A percentile compares a stretch with the other conserved stretches of the same genome.
Evolutionary conservation across 306 rosid genomes (phyloP).

Genomic region (Macrotyloma uniflorum): DNA sequence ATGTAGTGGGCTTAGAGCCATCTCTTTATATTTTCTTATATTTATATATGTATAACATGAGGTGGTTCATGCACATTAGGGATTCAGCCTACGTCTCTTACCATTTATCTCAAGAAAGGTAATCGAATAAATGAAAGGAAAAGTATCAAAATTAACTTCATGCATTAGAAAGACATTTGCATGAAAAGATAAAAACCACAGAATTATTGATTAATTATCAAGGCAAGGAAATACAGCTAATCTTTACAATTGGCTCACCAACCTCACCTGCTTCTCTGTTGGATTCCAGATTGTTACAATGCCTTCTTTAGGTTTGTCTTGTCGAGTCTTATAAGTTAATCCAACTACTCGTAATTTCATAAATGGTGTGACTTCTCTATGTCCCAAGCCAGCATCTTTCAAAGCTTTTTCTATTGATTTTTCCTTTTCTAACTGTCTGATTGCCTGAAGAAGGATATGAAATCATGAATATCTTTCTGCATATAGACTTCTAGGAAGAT

Average conservation of each 20-base stretch:
- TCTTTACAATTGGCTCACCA: conserved; percentile 46
- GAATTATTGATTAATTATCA: conserved; percentile 8
- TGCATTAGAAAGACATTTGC: not conserved
- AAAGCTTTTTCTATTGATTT: conserved; percentile 75
- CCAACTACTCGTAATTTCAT: conserved; percentile 85
- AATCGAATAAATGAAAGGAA: conserved; percentile 14
- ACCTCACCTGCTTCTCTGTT: conserved; percentile 79
- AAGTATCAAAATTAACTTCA: not conserved
- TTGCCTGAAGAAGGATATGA: conserved; percentile 60
- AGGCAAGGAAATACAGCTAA: not conserved
- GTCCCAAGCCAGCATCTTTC: conserved; percentile 66
- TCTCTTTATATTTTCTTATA: too few relatives aligned
- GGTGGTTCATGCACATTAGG: too few relatives aligned
- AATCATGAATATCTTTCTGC: conserved; percentile 41
- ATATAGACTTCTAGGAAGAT: conserved; percentile 29
- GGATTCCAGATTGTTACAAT: conserved; percentile 91
- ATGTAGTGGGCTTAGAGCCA: too few relatives aligned
- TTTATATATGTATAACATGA: too few relatives aligned
- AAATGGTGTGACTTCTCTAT: conserved; percentile 76
- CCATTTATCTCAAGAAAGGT: too few relatives aligned
- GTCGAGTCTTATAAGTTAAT: conserved; percentile 50
- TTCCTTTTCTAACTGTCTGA: conserved; percentile 69
- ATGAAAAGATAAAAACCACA: not conserved
- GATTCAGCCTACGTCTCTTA: too few relatives aligned
- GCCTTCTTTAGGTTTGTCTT: conserved; percentile 68